phyloP scores from a whole-genome alignment of 148 eudicot species.

The Rhododendron simsii region DNA sequence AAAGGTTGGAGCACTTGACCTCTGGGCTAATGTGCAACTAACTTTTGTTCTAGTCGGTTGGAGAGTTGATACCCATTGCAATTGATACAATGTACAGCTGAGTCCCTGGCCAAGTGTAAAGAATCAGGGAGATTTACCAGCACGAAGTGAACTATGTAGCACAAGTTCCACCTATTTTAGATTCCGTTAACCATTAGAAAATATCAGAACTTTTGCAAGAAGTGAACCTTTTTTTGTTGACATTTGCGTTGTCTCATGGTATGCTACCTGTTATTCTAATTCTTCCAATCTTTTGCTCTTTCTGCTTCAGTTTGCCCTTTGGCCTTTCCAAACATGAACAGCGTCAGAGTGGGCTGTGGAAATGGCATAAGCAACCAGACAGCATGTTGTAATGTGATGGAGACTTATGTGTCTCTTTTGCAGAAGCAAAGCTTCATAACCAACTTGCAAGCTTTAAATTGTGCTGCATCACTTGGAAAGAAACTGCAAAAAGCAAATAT shows the following conservation, averaged over 20 bases:
- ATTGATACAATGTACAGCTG: background rate
- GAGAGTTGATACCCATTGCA: background rate
- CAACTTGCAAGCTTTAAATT: constrained; percentile 91
- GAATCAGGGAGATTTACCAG: background rate
- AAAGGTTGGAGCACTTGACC: background rate
- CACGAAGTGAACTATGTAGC: background rate
- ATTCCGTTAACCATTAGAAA: background rate
- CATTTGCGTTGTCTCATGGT: background rate
- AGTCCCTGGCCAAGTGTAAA: background rate
- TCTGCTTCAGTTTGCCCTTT: constrained; percentile 78
- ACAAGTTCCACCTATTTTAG: background rate
- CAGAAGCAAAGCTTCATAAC: constrained; percentile 91
- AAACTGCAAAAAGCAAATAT: constrained; percentile 69
- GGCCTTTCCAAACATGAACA: constrained; percentile 57
- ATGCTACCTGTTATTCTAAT: background rate
- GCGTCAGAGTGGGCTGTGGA: constrained; percentile 50
- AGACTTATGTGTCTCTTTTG: constrained; percentile 67
- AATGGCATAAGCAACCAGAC: constrained; percentile 40
- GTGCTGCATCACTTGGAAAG: constrained; percentile 87
- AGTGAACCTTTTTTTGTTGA: background rate
- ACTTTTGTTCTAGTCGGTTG: background rate
- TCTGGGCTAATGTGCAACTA: background rate
- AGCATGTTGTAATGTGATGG: constrained; percentile 67
- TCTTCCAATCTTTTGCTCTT: constrained; percentile 4
- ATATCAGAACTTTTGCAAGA: background rate